Evolutionary conservation across 2,329 filamentous ascomycete species (phyloP).

Genomic region (Fusarium papillatum): DNA sequence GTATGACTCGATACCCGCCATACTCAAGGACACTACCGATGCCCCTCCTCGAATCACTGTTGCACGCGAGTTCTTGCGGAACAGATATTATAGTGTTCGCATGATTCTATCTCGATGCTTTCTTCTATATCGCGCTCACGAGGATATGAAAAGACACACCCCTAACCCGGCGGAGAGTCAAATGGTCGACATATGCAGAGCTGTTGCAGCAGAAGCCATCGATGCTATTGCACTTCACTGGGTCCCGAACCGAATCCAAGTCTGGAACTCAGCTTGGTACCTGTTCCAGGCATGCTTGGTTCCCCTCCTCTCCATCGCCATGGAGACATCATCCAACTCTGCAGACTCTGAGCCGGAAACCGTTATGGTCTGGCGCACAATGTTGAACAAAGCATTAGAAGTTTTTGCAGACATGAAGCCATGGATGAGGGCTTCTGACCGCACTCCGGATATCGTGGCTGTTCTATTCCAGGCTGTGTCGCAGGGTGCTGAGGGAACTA

Average conservation of each 20-base stretch:
- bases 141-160: slow-evolving; percentile 31
- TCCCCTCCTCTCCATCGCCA: slow-evolving; percentile 45
- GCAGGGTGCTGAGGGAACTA: not conserved
- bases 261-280: slow-evolving; percentile 50
- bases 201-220: slow-evolving; percentile 46
- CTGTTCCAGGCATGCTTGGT: slow-evolving; percentile 50
- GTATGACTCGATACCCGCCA: slow-evolving; percentile 39
- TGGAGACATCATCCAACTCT: slow-evolving; percentile 27
- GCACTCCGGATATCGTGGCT: slow-evolving; percentile 15
- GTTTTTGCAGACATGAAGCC: slow-evolving; percentile 17
- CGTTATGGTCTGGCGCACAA: slow-evolving; percentile 1
- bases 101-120: slow-evolving; percentile 41
- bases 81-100: slow-evolving; percentile 48
- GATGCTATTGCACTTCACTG: slow-evolving; percentile 48
- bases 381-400: slow-evolving; percentile 12
- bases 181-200: slow-evolving; percentile 41
- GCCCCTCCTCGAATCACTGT: slow-evolving; percentile 42
- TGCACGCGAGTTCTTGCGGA: slow-evolving; percentile 46
- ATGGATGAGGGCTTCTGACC: slow-evolving; percentile 18
- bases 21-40: slow-evolving; percentile 37
- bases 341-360: not conserved
- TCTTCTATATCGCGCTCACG: slow-evolving; percentile 31
- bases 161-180: slow-evolving; percentile 23
- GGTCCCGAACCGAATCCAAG: slow-evolving; percentile 48
- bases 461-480: slow-evolving; percentile 18